Percentiles rank a stretch among this genome's conserved stretches.
These are phyloP conservation scores for Pseudogymnoascus pannorum DNA, from an alignment of 2,329 filamentous ascomycete species.

Conservation along the genomic window DNA sequence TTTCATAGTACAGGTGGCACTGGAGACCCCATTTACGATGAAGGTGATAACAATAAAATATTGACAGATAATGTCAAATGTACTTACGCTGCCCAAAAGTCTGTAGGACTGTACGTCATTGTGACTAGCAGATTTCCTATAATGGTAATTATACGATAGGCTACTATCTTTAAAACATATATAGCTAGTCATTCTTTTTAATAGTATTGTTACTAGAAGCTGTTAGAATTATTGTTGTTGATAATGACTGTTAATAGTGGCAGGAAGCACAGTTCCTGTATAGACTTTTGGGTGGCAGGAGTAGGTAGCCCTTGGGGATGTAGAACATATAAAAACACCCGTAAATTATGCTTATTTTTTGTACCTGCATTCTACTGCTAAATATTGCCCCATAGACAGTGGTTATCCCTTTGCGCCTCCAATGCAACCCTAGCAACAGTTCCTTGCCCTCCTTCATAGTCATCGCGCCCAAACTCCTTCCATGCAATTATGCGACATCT, in stretches of 20 bases:
- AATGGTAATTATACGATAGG: too few relatives aligned
- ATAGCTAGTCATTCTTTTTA: too few relatives aligned
- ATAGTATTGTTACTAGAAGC: too few relatives aligned
- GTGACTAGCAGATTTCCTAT: too few relatives aligned
- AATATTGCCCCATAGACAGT: not conserved
- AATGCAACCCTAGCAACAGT: not conserved
- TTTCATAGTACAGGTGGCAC: not conserved
- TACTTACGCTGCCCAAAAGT: too few relatives aligned
- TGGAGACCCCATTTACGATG: not conserved
- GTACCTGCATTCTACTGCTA: not conserved
- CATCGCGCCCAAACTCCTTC: conserved; percentile 16
- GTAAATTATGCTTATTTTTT: conserved; percentile 8
- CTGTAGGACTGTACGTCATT: too few relatives aligned
- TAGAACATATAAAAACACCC: conserved; percentile 12
- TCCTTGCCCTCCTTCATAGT: conserved; percentile 9
- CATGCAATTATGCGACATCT: conserved; percentile 44
- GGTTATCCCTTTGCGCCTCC: not conserved
- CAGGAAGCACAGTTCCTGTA: too few relatives aligned
- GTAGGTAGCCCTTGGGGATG: conserved; percentile 13
- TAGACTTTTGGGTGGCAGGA: too few relatives aligned
- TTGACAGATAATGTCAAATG: too few relatives aligned
- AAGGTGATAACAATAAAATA: not conserved
- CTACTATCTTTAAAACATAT: too few relatives aligned
- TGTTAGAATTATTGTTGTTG: too few relatives aligned
- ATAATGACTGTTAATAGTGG: too few relatives aligned